Base-by-base conservation (phyloP, 2,329 filamentous ascomycete genomes). In the Penicillium concentricum region DNA sequence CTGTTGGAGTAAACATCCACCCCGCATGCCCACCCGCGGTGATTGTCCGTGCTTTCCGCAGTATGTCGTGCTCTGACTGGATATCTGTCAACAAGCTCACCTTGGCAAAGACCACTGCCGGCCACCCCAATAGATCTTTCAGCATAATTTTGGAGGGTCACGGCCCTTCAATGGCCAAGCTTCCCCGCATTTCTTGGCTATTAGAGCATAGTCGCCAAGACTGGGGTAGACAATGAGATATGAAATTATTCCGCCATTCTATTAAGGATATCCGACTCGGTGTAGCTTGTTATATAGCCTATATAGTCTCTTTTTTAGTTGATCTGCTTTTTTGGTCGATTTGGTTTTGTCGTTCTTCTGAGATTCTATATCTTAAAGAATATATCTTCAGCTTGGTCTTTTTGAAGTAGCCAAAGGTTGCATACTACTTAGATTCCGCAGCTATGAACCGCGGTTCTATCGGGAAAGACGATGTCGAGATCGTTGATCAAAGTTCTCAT, bases 131-230 rank as follows among this genome's bases (percentile, higher is more conserved):
- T 44, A 44, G 24, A 30, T 44, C 26, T 24, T 8, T 12, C 7
- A 2, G 28, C 13, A 6, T 45, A 32, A 16, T 45, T 30, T 4
- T 30, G 42, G 16, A 18, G 38, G 38, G 13, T 22, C 18, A 30
- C 3, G 10, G 20, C 30, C 48, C 48, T 43, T 43, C 41, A 42
- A 51, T n/a, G 39, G 28, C 39, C 38, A 51, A 44, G 28, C 22
- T 61, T 37, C 58, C 51, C 58, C 58, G 55, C 58, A 54, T 51
- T 51, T 32, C 32, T 51, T 32, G 52, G 46, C 41, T 41, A 24
- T 44, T 20, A 5, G 26, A 47, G 10, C 35, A 10, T 45, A 34
- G 30, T 32, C 16, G 55, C 54, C 46, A 60, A 58, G 47, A 24
- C 51, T 26, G 58, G 51, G 55, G 50, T 41, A 58, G 42, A 55